Conservation (phyloP, 2,329 filamentous ascomycete genomes). For the Lasiodiplodia theobromae region DNA sequence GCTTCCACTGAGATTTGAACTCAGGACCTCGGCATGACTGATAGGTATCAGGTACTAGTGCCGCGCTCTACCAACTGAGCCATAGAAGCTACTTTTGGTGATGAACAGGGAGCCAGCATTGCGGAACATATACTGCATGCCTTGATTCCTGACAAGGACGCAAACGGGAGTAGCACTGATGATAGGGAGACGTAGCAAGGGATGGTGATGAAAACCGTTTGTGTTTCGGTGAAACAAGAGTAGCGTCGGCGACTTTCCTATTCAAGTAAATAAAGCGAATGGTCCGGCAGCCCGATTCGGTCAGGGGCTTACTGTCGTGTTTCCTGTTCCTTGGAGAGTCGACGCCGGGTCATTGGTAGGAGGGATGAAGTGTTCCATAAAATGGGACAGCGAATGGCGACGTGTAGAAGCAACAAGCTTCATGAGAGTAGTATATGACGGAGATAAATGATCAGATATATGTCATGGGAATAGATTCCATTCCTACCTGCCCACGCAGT, state of each 20-base stretch:
- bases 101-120: no score
- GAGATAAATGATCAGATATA: not conserved
- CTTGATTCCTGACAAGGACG: not conserved
- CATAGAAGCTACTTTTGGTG: conserved; percentile 22
- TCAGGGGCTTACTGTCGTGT: conserved; percentile 5
- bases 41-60: conserved; percentile 19
- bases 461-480: conserved; percentile 8
- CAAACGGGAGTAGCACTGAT: not conserved
- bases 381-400: not conserved
- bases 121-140: not conserved
- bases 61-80: conserved; percentile 31
- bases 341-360: not conserved
- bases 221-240: not conserved
- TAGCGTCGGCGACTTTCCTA: not conserved
- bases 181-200: not conserved
- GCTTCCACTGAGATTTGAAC: conserved; percentile 31
- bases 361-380: not conserved
- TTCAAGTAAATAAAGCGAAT: conserved; percentile 14
- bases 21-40: conserved; percentile 30
- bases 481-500: conserved; percentile 19
- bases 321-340: not conserved
- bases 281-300: conserved; percentile 8
- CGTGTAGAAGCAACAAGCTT: not conserved
- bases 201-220: not conserved
- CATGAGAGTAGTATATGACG: not conserved